A percentile compares a stretch with the other conserved stretches of the same genome.
Evolutionary conservation across 2,329 filamentous ascomycete genomes (phyloP).

Genomic region (Trichophyton simii): DNA sequence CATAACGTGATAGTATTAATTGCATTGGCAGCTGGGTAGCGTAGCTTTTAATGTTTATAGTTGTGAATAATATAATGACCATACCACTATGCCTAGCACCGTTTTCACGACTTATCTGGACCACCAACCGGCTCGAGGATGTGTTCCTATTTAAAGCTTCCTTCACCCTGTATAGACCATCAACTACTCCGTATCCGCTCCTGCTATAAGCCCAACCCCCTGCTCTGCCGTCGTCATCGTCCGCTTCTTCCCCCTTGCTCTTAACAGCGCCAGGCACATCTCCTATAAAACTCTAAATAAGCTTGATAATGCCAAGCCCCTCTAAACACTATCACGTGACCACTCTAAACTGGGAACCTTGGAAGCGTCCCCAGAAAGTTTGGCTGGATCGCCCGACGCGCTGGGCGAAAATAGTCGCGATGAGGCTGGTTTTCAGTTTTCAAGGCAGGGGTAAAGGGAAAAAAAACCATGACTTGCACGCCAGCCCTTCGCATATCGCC

Average conservation of each 20-base stretch:
- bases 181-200: not conserved
- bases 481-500: not conserved
- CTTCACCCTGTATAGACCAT: not conserved
- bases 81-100: not conserved
- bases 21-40: not conserved
- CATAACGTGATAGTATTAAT: not conserved
- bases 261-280: not conserved
- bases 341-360: not conserved
- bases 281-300: not conserved
- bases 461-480: not conserved
- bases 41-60: not conserved
- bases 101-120: not conserved
- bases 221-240: too few species aligned
- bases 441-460: not conserved
- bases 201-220: too few species aligned
- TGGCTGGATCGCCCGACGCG: not conserved
- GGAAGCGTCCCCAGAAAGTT: too few species aligned
- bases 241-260: not conserved
- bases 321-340: not conserved
- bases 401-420: not conserved
- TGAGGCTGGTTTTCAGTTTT: not conserved
- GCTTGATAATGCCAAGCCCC: not conserved
- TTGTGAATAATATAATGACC: not conserved
- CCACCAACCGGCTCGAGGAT: not conserved
- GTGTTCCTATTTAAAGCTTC: not conserved